Conservation (phyloP, 306 rosid species). For the Malus orientalis region DNA sequence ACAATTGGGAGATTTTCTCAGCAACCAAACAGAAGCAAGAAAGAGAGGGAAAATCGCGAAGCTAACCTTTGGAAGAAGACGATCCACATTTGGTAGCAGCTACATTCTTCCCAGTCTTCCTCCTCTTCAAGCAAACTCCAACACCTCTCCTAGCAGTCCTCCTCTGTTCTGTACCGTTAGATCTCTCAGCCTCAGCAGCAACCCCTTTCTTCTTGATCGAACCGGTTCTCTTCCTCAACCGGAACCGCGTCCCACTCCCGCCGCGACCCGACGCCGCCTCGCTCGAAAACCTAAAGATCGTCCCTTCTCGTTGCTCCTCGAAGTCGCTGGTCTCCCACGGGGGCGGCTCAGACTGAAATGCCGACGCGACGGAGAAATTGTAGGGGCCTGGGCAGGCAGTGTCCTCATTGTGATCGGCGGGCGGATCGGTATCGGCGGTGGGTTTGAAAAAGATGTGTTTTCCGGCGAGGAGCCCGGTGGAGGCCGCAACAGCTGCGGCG, state of each 20-base stretch:
- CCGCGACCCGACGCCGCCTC: conserved; percentile 7
- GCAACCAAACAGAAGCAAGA: background rate
- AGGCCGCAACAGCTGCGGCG: conserved; percentile 58
- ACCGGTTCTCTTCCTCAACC: conserved; percentile 13
- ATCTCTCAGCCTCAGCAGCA: conserved; percentile 7
- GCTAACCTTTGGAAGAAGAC: conserved; percentile 42
- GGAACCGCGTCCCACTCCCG: conserved; percentile 13
- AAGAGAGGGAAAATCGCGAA: background rate
- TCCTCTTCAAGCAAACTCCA: conserved; percentile 47
- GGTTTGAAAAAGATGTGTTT: conserved; percentile 31
- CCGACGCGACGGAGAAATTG: background rate
- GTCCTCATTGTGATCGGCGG: conserved; percentile 2
- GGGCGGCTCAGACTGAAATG: conserved; percentile 11
- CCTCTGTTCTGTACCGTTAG: conserved; percentile 18
- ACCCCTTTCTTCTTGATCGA: conserved; percentile 17
- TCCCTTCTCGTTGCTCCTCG: conserved; percentile 15
- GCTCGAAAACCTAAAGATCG: conserved; percentile 46
- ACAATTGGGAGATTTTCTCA: background rate
- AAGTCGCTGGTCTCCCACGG: conserved; percentile 5
- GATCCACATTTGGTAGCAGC: conserved; percentile 22
- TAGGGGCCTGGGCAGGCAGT: background rate
- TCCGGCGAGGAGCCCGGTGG: conserved; percentile 54
- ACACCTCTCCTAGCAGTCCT: conserved; percentile 24
- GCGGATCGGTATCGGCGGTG: background rate
- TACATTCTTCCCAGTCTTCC: conserved; percentile 27